These are phyloP conservation scores for Starmerella tilneyi DNA, from an alignment of 805 yeast genomes.

Conservation along the genomic window DNA sequence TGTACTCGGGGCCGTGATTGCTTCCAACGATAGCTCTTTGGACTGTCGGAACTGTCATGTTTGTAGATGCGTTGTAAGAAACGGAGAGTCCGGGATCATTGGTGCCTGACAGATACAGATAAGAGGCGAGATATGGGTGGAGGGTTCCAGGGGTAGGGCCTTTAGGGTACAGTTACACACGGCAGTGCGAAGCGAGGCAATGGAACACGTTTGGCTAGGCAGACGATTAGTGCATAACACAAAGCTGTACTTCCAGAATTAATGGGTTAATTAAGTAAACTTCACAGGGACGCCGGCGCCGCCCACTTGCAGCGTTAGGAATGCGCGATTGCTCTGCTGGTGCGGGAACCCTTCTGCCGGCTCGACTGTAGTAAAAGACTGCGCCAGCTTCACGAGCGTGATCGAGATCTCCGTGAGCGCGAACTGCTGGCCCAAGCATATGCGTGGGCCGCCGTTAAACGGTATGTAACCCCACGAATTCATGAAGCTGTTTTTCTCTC, in stretches of 20 bases:
- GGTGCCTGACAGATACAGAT: no score
- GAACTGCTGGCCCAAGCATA: slow-evolving; percentile 44
- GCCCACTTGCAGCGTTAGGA: slow-evolving; percentile 10
- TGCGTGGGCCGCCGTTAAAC: slow-evolving; percentile 43
- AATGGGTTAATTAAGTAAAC: neutral
- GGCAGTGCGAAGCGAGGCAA: no score
- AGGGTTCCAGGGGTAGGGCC: no score
- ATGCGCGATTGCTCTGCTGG: neutral
- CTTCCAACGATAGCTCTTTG: neutral
- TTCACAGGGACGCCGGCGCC: slow-evolving; percentile 8
- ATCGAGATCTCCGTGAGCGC: slow-evolving; percentile 41
- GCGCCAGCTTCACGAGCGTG: slow-evolving; percentile 34
- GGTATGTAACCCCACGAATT: slow-evolving; percentile 40
- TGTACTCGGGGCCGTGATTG: neutral
- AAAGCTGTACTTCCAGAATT: neutral
- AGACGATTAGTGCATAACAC: neutral
- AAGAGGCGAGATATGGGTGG: neutral
- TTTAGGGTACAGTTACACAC: no score
- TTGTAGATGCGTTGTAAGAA: no score
- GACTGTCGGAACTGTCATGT: neutral
- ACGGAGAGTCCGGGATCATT: no score
- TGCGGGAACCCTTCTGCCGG: slow-evolving; percentile 9
- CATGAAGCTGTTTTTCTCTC: slow-evolving; percentile 23
- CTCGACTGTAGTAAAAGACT: slow-evolving; percentile 24
- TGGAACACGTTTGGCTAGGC: neutral